Conservation (phyloP, 1,139 yeast genomes). For the Saccharomyces uvarum region DNA sequence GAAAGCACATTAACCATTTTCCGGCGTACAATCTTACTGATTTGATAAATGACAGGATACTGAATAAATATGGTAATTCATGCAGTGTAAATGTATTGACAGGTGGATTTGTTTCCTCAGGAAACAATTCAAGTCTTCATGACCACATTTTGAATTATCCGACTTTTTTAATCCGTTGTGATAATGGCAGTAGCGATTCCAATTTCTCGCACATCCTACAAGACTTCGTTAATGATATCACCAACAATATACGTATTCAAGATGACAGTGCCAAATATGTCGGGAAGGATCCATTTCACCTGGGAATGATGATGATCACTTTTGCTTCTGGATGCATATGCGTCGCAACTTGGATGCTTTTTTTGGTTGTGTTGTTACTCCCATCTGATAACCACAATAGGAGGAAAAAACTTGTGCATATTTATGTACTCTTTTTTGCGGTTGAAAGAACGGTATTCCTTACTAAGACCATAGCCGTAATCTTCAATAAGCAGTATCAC, state of each 20-base stretch:
- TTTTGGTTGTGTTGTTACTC: constrained; percentile 12
- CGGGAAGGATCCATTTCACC: constrained; percentile 8
- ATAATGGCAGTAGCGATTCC: background rate
- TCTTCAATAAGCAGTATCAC: constrained; percentile 11
- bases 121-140: background rate
- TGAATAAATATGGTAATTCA: background rate
- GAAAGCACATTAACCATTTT: background rate
- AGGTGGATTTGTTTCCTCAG: background rate
- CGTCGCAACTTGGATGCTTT: constrained; percentile 17
- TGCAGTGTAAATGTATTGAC: background rate
- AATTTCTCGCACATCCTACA: background rate
- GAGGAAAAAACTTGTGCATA: constrained; percentile 11
- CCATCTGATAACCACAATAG: constrained; percentile 14
- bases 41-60: background rate
- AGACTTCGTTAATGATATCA: background rate
- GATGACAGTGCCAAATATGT: background rate
- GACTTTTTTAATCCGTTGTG: background rate
- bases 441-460: constrained; percentile 9
- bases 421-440: constrained; percentile 11
- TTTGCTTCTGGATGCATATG: constrained; percentile 11
- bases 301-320: constrained; percentile 9
- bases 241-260: background rate
- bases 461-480: constrained; percentile 6
- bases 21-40: background rate
- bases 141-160: background rate